Percentiles rank a stretch among this genome's conserved stretches.
These are phyloP conservation scores for Candida sp. DNA, from an alignment of 1,139 yeast genomes.

Conservation along the genomic window DNA sequence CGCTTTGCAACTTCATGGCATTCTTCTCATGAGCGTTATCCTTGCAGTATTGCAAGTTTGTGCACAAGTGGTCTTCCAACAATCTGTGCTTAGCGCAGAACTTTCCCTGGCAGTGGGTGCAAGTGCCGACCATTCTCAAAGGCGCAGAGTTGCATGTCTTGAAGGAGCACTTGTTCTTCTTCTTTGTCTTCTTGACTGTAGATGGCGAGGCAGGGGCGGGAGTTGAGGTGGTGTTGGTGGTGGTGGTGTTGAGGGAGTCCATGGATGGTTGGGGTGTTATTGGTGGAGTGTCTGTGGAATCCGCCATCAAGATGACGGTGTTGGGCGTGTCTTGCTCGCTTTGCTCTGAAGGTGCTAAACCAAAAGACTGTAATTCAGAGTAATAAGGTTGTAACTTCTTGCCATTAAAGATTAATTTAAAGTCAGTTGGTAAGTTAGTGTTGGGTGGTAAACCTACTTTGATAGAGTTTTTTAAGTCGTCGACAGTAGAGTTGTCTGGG, in stretches of 20 bases:
- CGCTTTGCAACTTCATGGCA: conserved; percentile 45
- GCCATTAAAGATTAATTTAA: conserved; percentile 59
- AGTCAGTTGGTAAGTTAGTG: conserved; percentile 38
- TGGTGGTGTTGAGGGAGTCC: conserved; percentile 13
- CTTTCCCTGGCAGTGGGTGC: conserved; percentile 84
- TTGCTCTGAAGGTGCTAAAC: conserved; percentile 18
- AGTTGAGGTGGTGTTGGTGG: conserved; percentile 15
- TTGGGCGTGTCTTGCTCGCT: conserved; percentile 22
- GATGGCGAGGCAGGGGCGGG: conserved; percentile 11
- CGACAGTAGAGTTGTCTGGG: conserved; percentile 55
- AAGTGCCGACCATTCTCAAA: conserved; percentile 86
- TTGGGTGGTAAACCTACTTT: conserved; percentile 42
- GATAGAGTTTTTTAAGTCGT: conserved; percentile 49
- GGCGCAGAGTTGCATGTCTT: conserved; percentile 67
- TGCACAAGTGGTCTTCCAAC: conserved; percentile 83
- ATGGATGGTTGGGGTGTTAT: conserved; percentile 18
- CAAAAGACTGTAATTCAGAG: conserved; percentile 26
- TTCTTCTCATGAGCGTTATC: conserved; percentile 67
- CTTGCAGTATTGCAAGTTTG: conserved; percentile 80
- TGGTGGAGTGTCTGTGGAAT: conserved; percentile 29
- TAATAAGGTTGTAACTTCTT: conserved; percentile 44
- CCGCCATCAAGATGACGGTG: conserved; percentile 51
- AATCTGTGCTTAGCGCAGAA: conserved; percentile 89
- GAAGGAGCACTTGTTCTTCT: conserved; percentile 69
- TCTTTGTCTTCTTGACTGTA: conserved; percentile 42